Evolutionary conservation across 192 early-diverging fungal species (phyloP).

Genomic region (Coemansia sp.): DNA sequence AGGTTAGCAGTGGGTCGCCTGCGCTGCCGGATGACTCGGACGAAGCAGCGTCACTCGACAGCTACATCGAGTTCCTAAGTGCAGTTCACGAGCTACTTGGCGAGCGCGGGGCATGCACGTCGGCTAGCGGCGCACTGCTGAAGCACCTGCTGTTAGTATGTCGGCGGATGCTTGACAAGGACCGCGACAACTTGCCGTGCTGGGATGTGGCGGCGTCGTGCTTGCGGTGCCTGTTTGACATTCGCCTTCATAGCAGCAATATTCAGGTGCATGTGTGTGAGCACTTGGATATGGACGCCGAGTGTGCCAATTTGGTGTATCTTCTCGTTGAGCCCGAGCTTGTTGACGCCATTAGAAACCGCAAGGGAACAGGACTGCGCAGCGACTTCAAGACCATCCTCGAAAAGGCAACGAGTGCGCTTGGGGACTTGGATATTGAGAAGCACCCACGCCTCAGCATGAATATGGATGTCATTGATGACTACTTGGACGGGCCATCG

Average conservation of each 20-base stretch:
- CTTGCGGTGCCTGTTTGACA: slow-evolving; percentile 48
- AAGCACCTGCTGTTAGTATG: slow-evolving; percentile 24
- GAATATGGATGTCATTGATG: slow-evolving; percentile 47
- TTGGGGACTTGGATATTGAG: slow-evolving; percentile 33
- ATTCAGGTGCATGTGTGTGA: slow-evolving; percentile 19
- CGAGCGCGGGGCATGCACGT: slow-evolving; percentile 45
- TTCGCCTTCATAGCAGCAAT: slow-evolving; percentile 36
- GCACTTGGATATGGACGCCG: slow-evolving; percentile 37
- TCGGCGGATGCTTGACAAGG: neutral
- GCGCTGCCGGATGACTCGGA: neutral
- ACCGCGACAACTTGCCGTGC: neutral
- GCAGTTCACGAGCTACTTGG: slow-evolving; percentile 35
- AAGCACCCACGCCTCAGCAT: slow-evolving; percentile 35
- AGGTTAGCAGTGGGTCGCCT: neutral
- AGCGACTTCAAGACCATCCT: slow-evolving; percentile 48
- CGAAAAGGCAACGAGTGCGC: slow-evolving; percentile 20
- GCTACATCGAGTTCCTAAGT: slow-evolving; percentile 10
- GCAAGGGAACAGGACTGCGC: slow-evolving; percentile 39
- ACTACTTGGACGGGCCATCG: slow-evolving; percentile 43
- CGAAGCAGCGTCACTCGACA: neutral
- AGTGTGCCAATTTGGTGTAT: slow-evolving; percentile 31
- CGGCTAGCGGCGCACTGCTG: slow-evolving; percentile 37
- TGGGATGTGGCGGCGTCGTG: slow-evolving; percentile 29
- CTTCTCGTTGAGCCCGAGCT: slow-evolving; percentile 39
- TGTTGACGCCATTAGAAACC: slow-evolving; percentile 28